Evolutionary conservation across 1,139 yeast species (phyloP), one percentile per base, ranked within the genome.

Genomic region (Debaryomyces fabryi): DNA sequence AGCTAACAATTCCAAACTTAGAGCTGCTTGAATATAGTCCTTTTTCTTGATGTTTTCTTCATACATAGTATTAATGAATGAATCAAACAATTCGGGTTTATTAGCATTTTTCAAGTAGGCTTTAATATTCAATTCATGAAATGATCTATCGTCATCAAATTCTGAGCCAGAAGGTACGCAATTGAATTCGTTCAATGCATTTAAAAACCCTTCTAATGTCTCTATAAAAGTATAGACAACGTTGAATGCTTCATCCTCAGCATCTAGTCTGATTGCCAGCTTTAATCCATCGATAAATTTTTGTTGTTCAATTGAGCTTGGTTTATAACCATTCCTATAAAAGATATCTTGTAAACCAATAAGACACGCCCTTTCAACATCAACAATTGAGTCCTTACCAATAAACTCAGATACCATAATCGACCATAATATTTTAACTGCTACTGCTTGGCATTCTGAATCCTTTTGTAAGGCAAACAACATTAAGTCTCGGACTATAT

Each of bases 121-220:
- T 55, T 88, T 82, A 59, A 89, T 86, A 59, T 86, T 87, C 59
- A 90, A 75, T 52, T 84, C 83, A 62, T 87, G 88, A 79, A 88
- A 86, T 3, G 91, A 85, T 62, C 96, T 76, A 64, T 90, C 96
- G 60, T 88, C 96, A 58, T 87, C 93, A 66, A 86, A 90, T 59
- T 90, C 96, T 42, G 85, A 85, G 18, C 92, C 93, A 44, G 79
- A 79, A 18, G 97, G 96, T 49, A 90, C 89, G 55, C 81, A 79
- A 56, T 81, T 81, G 58, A 87, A 79, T 58, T 88, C 90, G 52
- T 83, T 77, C 59, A 88, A 76, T 20, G 85, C 82, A 47, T 79
- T 81, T 52, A 89, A 68, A 66, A 89, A 88, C 30, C 83, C 86
- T 33, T 83, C 65, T 38, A 88, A 63, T 48, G 81, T 83, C 50